Evolutionary conservation across 495 filamentous ascomycete genomes (phyloP).

Genomic region (Sabuloglossum arenarium): DNA sequence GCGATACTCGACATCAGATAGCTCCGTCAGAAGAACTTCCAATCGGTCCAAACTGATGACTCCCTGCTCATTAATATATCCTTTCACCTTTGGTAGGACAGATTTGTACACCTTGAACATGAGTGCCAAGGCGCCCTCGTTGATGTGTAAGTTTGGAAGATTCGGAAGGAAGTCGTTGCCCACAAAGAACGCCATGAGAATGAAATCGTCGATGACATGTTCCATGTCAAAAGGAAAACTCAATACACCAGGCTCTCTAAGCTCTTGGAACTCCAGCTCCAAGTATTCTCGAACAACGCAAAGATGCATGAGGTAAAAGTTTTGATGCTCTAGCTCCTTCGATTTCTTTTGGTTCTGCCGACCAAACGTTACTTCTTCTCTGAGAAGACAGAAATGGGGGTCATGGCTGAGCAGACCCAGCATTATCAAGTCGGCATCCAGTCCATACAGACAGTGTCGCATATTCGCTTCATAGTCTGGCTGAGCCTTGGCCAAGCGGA

Average conservation of each 20-base stretch:
- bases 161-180: slow-evolving; percentile 99
- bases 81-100: slow-evolving; percentile 66
- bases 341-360: slow-evolving; percentile 64
- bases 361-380: slow-evolving; percentile 96
- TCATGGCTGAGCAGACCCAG: slow-evolving; percentile 90
- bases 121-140: slow-evolving; percentile 83
- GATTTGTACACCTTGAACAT: slow-evolving; percentile 97
- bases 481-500: slow-evolving; percentile 87
- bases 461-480: slow-evolving; percentile 86
- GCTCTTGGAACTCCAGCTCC: slow-evolving; percentile 87
- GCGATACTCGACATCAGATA: slow-evolving; percentile 67
- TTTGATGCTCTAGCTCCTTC: slow-evolving; percentile 95
- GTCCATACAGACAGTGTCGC: slow-evolving; percentile 89
- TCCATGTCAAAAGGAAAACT: slow-evolving; percentile 83
- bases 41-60: slow-evolving; percentile 72
- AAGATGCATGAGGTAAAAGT: slow-evolving; percentile 94
- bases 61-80: slow-evolving; percentile 92
- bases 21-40: slow-evolving; percentile 55
- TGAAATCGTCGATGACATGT: slow-evolving; percentile 94
- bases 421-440: slow-evolving; percentile 98
- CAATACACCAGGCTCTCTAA: slow-evolving; percentile 57
- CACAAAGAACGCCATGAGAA: slow-evolving; percentile 98
- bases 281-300: slow-evolving; percentile 95
- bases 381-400: slow-evolving; percentile 90
- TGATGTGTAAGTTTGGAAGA: slow-evolving; percentile 90